A percentile compares a stretch with the other conserved stretches of the same genome.
phyloP scores from a whole-genome alignment of 1,284 basidiomycete genomes.

The Waitea zeae region DNA sequence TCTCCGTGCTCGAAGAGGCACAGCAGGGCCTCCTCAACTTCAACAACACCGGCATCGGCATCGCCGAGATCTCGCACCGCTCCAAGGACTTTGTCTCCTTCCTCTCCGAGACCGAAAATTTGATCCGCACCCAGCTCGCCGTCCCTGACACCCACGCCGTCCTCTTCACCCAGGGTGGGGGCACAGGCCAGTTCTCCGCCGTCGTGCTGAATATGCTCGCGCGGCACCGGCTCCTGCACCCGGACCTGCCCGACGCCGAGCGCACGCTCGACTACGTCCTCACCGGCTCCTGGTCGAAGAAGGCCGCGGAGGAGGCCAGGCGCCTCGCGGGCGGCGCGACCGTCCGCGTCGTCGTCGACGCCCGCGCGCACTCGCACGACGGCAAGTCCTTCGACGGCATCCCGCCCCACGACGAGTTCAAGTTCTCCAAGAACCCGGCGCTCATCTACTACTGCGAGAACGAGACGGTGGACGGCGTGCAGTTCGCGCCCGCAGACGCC shows the following conservation, averaged over 20 bases:
- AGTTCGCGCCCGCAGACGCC: slow-evolving; percentile 47
- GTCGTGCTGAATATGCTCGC: slow-evolving; percentile 81
- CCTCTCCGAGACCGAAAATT: slow-evolving; percentile 47
- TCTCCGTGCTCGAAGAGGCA: slow-evolving; percentile 68
- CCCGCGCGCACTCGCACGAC: slow-evolving; percentile 40
- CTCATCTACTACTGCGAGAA: slow-evolving; percentile 99
- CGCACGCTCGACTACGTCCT: slow-evolving; percentile 72
- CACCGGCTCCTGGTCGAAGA: slow-evolving; percentile 84
- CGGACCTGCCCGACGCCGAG: slow-evolving; percentile 33
- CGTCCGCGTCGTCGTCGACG: slow-evolving; percentile 59
- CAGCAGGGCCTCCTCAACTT: slow-evolving; percentile 74
- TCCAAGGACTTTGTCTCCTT: slow-evolving; percentile 74
- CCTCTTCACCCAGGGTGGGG: slow-evolving; percentile 87
- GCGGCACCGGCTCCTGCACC: slow-evolving; percentile 53
- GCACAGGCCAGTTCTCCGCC: slow-evolving; percentile 78
- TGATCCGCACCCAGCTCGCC: slow-evolving; percentile 57
- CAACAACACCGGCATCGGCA: slow-evolving; percentile 76
- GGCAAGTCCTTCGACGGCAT: slow-evolving; percentile 67
- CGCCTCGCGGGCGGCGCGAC: slow-evolving; percentile 31
- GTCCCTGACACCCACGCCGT: slow-evolving; percentile 77
- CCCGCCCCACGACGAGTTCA: slow-evolving; percentile 57
- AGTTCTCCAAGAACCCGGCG: slow-evolving; percentile 61
- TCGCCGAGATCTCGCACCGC: slow-evolving; percentile 88
- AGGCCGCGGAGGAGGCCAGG: slow-evolving; percentile 68
- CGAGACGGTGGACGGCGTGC: slow-evolving; percentile 94